A percentile compares a stretch with the other conserved stretches of the same genome.
Conservation (phyloP, 768 basidiomycete species). For the Podaxis sp. region DNA sequence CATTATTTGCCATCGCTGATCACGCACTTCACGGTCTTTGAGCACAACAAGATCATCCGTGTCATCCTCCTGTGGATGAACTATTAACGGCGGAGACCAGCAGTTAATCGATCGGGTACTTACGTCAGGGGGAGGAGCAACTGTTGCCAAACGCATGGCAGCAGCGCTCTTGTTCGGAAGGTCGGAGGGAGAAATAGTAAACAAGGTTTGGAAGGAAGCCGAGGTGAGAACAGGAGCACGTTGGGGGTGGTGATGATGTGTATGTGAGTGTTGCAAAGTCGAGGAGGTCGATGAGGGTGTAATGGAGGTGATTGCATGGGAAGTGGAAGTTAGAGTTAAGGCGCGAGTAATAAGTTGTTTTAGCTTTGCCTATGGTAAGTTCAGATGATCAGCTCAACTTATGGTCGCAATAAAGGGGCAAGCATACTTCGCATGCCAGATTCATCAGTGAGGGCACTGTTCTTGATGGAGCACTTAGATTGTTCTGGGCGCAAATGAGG, state of each 20-base stretch:
- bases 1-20: conserved; percentile 76
- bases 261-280: conserved; percentile 22
- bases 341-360: conserved; percentile 84
- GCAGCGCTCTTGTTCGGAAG: conserved; percentile 80
- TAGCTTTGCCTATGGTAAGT: conserved; percentile 59
- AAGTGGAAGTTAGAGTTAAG: conserved; percentile 71
- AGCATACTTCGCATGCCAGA: conserved; percentile 71
- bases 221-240: conserved; percentile 53
- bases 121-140: conserved; percentile 25
- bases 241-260: conserved; percentile 30
- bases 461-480: conserved; percentile 57
- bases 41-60: conserved; percentile 50
- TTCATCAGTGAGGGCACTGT: conserved; percentile 68
- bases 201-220: conserved; percentile 73
- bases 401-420: not conserved
- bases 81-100: conserved; percentile 35
- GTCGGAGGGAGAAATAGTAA: conserved; percentile 73
- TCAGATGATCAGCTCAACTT: not conserved
- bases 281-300: conserved; percentile 49
- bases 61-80: conserved; percentile 47
- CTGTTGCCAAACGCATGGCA: conserved; percentile 62
- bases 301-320: conserved; percentile 76
- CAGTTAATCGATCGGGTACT: conserved; percentile 10
- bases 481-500: conserved; percentile 78
- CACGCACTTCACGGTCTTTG: conserved; percentile 62